These are phyloP conservation scores for Lolium multiflorum DNA, from an alignment of 176 grass and related monocot genomes.

Conservation along the genomic window DNA sequence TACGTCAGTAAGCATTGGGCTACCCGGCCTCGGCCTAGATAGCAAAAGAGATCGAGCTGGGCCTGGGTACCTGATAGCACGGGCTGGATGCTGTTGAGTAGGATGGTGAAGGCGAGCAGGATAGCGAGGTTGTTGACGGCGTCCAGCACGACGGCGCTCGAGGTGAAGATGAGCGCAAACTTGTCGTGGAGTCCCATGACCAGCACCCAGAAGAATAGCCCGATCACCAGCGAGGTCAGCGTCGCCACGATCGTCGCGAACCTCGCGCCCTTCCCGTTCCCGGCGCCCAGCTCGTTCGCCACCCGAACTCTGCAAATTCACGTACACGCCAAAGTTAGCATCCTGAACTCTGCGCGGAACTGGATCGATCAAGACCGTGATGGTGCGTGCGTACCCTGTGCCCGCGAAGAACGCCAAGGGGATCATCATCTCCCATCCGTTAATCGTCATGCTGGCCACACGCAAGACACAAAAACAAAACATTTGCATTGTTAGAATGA, in stretches of 20 bases:
- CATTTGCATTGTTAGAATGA: background rate
- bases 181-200: constrained; percentile 84
- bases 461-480: background rate
- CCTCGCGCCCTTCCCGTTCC: constrained; percentile 79
- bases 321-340: background rate
- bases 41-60: background rate
- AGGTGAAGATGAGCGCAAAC: constrained; percentile 79
- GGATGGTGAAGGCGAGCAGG: constrained; percentile 78
- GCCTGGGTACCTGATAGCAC: constrained; percentile 67
- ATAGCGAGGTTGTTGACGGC: constrained; percentile 76
- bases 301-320: constrained; percentile 66
- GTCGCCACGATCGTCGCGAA: constrained; percentile 81
- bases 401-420: constrained; percentile 91
- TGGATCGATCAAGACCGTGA: background rate
- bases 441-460: constrained; percentile 78
- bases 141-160: constrained; percentile 67
- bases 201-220: constrained; percentile 84
- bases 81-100: constrained; percentile 94
- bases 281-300: constrained; percentile 87
- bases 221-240: constrained; percentile 73
- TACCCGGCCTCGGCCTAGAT: background rate
- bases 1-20: background rate
- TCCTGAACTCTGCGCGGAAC: background rate
- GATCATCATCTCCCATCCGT: constrained; percentile 97
- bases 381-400: constrained; percentile 56